These are phyloP conservation scores for Rhizopogon vesiculosus DNA, from an alignment of 768 basidiomycete species.

Conservation along the genomic window DNA sequence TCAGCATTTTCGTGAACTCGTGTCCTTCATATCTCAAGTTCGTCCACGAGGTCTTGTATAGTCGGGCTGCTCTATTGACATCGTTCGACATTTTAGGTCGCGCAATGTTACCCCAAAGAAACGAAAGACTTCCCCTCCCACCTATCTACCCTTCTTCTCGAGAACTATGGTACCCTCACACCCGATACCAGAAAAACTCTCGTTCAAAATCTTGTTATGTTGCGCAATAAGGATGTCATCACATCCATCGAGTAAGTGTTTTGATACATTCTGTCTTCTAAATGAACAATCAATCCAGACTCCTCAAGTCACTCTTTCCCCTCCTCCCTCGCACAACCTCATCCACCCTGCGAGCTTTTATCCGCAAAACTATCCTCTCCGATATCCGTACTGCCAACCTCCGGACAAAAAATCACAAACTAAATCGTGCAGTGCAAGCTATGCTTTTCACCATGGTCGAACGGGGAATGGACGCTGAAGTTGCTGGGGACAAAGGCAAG, in stretches of 20 bases:
- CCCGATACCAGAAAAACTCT: constrained; percentile 82
- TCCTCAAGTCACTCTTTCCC: constrained; percentile 89
- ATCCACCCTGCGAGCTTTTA: constrained; percentile 73
- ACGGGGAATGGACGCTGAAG: constrained; percentile 79
- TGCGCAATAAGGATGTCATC: constrained; percentile 90
- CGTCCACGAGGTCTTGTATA: constrained; percentile 3
- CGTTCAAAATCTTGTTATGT: constrained; percentile 88
- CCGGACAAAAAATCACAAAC: constrained; percentile 87
- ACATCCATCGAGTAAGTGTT: constrained; percentile 81
- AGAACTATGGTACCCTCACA: constrained; percentile 67
- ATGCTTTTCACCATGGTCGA: constrained; percentile 97
- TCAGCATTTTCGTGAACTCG: constrained; percentile 79
- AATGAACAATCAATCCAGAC: constrained; percentile 39
- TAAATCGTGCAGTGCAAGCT: constrained; percentile 93
- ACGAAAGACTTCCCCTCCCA: constrained; percentile 84
- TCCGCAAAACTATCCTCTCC: constrained; percentile 89
- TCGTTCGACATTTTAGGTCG: constrained; percentile 43
- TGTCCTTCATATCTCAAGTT: constrained; percentile 88
- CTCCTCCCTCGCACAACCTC: constrained; percentile 93
- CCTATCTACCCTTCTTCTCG: constrained; percentile 71
- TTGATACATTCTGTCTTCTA: background rate
- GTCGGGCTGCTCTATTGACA: background rate
- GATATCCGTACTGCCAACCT: constrained; percentile 91
- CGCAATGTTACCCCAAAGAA: constrained; percentile 89
- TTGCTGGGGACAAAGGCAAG: constrained; percentile 82